These are phyloP conservation scores for Dentipellis fragilis DNA, from an alignment of 768 basidiomycete species.

Conservation along the genomic window DNA sequence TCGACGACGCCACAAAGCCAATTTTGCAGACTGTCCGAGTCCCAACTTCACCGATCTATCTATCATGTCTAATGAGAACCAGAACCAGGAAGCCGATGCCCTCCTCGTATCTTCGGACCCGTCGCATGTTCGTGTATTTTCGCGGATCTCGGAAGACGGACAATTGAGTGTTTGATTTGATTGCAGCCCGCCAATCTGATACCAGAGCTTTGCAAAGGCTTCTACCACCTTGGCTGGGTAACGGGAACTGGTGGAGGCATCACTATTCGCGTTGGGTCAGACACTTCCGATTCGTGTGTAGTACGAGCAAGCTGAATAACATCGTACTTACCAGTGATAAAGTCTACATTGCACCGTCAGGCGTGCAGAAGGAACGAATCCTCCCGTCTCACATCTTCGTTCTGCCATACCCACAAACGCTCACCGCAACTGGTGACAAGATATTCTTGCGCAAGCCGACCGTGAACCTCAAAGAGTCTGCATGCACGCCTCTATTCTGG, in stretches of 20 bases:
- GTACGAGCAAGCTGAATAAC: not conserved
- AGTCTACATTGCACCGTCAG: slow-evolving; percentile 81
- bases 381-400: slow-evolving; percentile 80
- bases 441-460: slow-evolving; percentile 71
- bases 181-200: slow-evolving; percentile 84
- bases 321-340: slow-evolving; percentile 38
- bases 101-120: slow-evolving; percentile 55
- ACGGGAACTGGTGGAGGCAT: slow-evolving; percentile 85
- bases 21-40: no score
- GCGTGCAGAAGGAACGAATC: slow-evolving; percentile 88
- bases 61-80: no score
- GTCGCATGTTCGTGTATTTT: slow-evolving; percentile 34
- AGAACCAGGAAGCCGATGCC: not conserved
- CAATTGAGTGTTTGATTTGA: not conserved
- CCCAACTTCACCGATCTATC: no score
- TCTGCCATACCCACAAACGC: slow-evolving; percentile 61
- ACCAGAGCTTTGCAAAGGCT: slow-evolving; percentile 72
- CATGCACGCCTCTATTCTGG: slow-evolving; percentile 89
- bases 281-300: not conserved
- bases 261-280: slow-evolving; percentile 60
- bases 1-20: no score
- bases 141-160: not conserved
- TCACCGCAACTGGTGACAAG: slow-evolving; percentile 59
- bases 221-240: slow-evolving; percentile 87
- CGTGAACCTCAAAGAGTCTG: slow-evolving; percentile 68